A percentile compares a stretch with the other conserved stretches of the same genome.
Conservation (phyloP, 352 stramenopile genomes). For the Globisporangium polare region DNA sequence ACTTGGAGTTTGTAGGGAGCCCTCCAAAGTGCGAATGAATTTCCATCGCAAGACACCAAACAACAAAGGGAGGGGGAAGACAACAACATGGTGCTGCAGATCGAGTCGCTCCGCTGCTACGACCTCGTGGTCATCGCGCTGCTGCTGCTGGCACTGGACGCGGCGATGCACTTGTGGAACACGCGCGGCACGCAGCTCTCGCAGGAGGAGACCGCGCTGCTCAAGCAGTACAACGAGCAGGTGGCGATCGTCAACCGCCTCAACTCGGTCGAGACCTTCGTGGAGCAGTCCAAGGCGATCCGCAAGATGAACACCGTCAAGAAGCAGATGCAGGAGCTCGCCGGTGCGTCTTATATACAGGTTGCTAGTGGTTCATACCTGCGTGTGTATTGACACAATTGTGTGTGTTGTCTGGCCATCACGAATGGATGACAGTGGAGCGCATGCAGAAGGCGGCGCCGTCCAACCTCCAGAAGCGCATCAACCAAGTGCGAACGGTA, state of each 20-base stretch:
- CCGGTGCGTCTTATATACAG: constrained; percentile 27
- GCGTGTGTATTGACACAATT: not conserved
- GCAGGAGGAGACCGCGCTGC: constrained; percentile 45
- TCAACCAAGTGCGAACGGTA: constrained; percentile 70
- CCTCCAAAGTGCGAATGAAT: not conserved
- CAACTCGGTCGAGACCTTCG: constrained; percentile 87
- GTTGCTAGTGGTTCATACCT: not conserved
- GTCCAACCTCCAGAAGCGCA: constrained; percentile 69
- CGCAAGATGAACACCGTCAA: constrained; percentile 84
- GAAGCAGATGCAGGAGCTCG: constrained; percentile 81
- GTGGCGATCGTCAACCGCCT: constrained; percentile 76
- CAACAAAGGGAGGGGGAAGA: constrained; percentile 8
- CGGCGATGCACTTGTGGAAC: constrained; percentile 53
- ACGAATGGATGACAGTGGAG: constrained; percentile 38
- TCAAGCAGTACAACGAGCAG: constrained; percentile 74
- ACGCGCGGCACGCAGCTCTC: constrained; percentile 47
- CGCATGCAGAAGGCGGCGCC: constrained; percentile 60
- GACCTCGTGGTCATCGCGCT: constrained; percentile 69
- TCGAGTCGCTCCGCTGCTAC: constrained; percentile 56
- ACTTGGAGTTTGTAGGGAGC: not conserved
- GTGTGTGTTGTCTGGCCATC: not conserved
- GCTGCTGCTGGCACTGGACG: constrained; percentile 49
- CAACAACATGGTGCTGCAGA: constrained; percentile 29
- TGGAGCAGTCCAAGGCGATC: constrained; percentile 83
- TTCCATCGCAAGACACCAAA: not conserved